Base-by-base conservation (phyloP, 495 filamentous ascomycete genomes). In the Hypoxylon subgilvum region DNA sequence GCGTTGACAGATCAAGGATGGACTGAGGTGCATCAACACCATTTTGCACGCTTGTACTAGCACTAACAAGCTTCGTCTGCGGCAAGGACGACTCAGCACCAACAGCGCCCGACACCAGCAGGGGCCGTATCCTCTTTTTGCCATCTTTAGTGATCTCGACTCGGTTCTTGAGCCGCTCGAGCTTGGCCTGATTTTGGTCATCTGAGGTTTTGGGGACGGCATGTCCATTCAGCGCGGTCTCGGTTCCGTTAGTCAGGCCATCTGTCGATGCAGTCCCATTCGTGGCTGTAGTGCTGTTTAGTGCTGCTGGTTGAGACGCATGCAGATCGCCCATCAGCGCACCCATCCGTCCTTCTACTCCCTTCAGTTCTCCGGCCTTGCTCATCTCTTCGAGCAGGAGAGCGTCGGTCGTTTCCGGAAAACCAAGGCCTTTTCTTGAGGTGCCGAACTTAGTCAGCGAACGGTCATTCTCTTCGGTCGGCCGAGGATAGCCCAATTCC, bases 91-190 rank as follows among this genome's bases (percentile, higher is more conserved):
- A 91, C 59, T 93, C 87, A 12, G 87, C 88, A 5, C 83, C 86
- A 4, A 88, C 90, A 16, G 89, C 86, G 13, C 85, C 89, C 3
- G 94, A 97, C 10, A 99, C 88, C 2, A 99, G 81, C 63, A 97
- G 72, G 4, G 94, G 94, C 2, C 90, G 89, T 48, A 99, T 91
- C 18, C 95, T 84, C 74, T 97, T 99, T 74, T 92, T 97, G n/a
- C 94, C 94, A 47, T 99, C 94, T 70, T 97, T 97, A 1, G 92
- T 96, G 41, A 96, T 88, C n/a, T 91, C 96, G 5, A 96, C 90
- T 6, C 93, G 86, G 41, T 90, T 85, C 70, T 97, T 97, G 53
- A 97, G n/a, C n/a, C n/a, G n/a, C n/a, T n/a, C n/a, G n/a, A n/a
- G n/a, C n/a, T n/a, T n/a, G n/a, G n/a, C n/a, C n/a, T n/a, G n/a